Evolutionary conservation across 805 yeast genomes (phyloP), one percentile per base, ranked within the genome.

Genomic region (Metschnikowia borealis): DNA sequence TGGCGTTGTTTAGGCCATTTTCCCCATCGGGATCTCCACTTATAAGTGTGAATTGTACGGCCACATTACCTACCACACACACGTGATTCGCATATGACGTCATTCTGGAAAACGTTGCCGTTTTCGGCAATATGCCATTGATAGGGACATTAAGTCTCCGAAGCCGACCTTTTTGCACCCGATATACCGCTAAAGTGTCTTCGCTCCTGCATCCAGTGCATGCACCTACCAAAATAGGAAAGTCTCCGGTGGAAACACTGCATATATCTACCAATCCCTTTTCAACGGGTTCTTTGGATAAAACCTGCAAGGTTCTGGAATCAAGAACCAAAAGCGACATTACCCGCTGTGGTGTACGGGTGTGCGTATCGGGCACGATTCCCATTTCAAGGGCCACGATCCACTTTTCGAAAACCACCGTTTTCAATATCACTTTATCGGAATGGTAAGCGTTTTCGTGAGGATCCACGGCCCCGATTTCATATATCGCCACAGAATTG

Each of bases 241-340:
- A 33, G 7, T 21, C 36, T 5, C 17, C 15, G 6, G 33, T 18
- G 5, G 38, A 34, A 17, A 55, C 38, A 5, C 29, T 2, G 34
- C 53, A 53, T 23, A 55, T 39, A 29, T 47, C 56, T 6, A 51
- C 53, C 38, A 29, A 47, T 5, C 34, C 38, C 5, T 32, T 29
- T 3, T 34, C 11, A 5, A 17, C 47, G 1, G 29, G 14, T n/a
- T 20, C 38, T 5, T 20, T 10, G 18, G n/a, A 14, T n/a, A 53
- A 38, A 15, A 40, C 21, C 15, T 37, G 32, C 11, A 55, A 42
- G 2, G 58, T 36, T 6, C 11, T 26, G 13, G 38, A 40, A 11
- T 53, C 45, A 13, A 55, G 33, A 6, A 55, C 50, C 20, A 51
- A 15, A 6, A 55, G 50, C 10, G 40, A 26, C 20, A 40, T 20